Percentiles rank a stretch among this genome's conserved stretches.
Evolutionary conservation across 2,329 filamentous ascomycete species (phyloP).

Genomic region (Chrysoporthe cubensis): DNA sequence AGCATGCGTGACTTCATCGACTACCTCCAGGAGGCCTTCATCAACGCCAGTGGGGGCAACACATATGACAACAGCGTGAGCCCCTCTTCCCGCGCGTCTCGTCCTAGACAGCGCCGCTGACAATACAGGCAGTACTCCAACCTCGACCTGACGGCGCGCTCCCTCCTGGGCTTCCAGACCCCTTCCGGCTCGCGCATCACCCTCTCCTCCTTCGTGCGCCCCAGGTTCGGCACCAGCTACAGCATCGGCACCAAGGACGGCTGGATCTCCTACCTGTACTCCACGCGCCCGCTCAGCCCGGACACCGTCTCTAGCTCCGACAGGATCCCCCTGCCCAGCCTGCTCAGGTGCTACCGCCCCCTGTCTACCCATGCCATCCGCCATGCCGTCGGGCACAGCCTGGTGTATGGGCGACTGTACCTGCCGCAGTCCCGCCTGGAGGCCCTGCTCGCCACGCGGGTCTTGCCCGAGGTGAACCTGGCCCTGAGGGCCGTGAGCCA

Average conservation of each 20-base stretch:
- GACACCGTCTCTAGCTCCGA: conserved; percentile 71
- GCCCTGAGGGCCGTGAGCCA: conserved; percentile 80
- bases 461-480: conserved; percentile 78
- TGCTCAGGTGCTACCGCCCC: conserved; percentile 83
- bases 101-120: not conserved
- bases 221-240: conserved; percentile 94
- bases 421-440: conserved; percentile 85
- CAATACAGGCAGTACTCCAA: conserved; percentile 50
- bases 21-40: conserved; percentile 28
- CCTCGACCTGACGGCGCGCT: conserved; percentile 27
- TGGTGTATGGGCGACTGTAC: conserved; percentile 78
- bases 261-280: conserved; percentile 96
- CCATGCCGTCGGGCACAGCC: conserved; percentile 42
- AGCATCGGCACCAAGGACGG: conserved; percentile 92
- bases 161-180: conserved; percentile 82
- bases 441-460: conserved; percentile 78
- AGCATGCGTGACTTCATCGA: conserved; percentile 27
- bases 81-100: not conserved
- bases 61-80: conserved; percentile 28
- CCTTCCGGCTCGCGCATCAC: conserved; percentile 84
- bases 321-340: conserved; percentile 73
- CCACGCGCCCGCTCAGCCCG: conserved; percentile 75
- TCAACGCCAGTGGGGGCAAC: conserved; percentile 29
- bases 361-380: conserved; percentile 52
- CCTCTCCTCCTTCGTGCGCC: conserved; percentile 87